Base-by-base conservation (phyloP, 1,284 basidiomycete species). In the Anthracocystis walkeri region DNA sequence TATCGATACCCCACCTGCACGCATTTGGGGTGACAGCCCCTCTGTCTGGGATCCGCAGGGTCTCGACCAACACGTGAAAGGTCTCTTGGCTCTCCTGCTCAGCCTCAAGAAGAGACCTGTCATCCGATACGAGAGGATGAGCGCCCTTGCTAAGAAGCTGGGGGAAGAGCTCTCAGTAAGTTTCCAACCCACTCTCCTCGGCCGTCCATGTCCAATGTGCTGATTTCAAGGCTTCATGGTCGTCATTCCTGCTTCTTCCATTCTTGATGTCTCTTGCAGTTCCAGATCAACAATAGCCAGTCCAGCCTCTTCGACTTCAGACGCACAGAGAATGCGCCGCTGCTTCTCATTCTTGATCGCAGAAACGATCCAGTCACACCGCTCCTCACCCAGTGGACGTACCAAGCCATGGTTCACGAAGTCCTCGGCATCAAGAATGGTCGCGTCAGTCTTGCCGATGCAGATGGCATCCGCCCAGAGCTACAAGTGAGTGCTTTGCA, bases 331-430 rank as follows among this genome's bases (percentile, higher is more conserved):
- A 86, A 87, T 1, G 80, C 87, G 10, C 89, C 89, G 4, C 76
- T 89, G n/a, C 81, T 90, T 7, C 80, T 90, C 20, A 87, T 90
- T 8, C 81, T 89, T 14, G 97, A 99, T 87, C 90, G 97, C 61
- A 88, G 96, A 71, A 97, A 97, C 86, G 97, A 99, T 84, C 97
- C 97, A 2, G 94, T 99, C 16, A 99, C 97, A 0, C 97, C 97
- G 4, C 87, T 99, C n/a, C 88, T 99, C 29, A 93, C 93, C 1
- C 97, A 97, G 86, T 99, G 97, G 97, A 99, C 97, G 14, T 99
- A 99, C 86, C 96, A 99, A 86, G 97, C 97, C 1, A 98, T 99
- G 96, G 96, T 98, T 0, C 97, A 99, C 82, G 97, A 99, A 85
- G 88, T 97, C 12, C 87, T 99, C 11, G 93, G 93, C 0, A 97